Conservation (phyloP, 2,329 filamentous ascomycete species). For the Penicillium verrucosum region DNA sequence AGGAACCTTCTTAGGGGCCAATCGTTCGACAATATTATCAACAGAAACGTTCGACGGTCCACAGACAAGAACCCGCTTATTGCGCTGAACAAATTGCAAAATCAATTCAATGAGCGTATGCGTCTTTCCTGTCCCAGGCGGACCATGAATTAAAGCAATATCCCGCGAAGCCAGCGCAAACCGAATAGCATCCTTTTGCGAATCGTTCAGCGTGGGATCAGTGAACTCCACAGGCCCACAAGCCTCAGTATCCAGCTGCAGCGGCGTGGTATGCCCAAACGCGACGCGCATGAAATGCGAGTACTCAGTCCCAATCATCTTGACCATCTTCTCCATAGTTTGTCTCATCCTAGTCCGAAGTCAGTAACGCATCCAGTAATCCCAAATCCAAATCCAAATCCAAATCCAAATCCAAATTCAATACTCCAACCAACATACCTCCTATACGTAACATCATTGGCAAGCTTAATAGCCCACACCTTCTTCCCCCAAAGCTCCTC, state of each 20-base stretch:
- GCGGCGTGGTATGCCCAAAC: conserved; percentile 57
- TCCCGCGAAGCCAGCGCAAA: conserved; percentile 82
- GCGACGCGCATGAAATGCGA: conserved; percentile 59
- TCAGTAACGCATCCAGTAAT: conserved; percentile 10
- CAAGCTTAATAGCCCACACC: conserved; percentile 64
- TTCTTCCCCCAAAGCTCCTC: conserved; percentile 54
- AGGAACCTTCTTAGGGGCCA: conserved; percentile 77
- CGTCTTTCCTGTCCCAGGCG: conserved; percentile 94
- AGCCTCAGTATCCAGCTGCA: conserved; percentile 48
- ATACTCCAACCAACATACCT: conserved; percentile 42
- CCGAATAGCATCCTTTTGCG: conserved; percentile 62
- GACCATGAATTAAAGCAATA: conserved; percentile 87
- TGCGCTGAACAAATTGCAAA: conserved; percentile 74
- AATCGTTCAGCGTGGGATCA: conserved; percentile 58
- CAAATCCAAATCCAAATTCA: no score
- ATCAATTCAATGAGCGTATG: conserved; percentile 95
- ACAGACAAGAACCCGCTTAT: conserved; percentile 80
- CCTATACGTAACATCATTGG: conserved; percentile 65
- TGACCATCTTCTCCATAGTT: conserved; percentile 59
- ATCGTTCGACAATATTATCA: conserved; percentile 94
- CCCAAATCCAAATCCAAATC: background rate
- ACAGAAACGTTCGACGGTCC: conserved; percentile 96
- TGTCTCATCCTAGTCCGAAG: conserved; percentile 54
- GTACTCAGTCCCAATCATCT: conserved; percentile 55
- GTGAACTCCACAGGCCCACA: conserved; percentile 51